Evolutionary conservation across 2,329 filamentous ascomycete genomes (phyloP).

Genomic region (Colletotrichum sp.): DNA sequence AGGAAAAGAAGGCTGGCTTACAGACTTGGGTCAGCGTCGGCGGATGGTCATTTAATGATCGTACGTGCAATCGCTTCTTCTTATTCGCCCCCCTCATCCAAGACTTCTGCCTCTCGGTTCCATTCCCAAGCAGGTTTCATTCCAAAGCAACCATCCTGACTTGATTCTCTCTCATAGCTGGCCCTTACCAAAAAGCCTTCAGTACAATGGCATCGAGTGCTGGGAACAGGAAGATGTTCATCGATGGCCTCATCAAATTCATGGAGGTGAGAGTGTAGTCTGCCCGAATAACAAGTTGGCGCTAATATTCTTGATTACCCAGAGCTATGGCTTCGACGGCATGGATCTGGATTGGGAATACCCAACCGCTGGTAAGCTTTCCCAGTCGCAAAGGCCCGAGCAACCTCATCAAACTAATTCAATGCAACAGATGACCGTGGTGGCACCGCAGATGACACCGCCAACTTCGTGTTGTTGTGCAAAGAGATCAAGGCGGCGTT

Average conservation of each 20-base stretch:
- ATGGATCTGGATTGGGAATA: slow-evolving; percentile 31
- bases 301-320: slow-evolving; percentile 39
- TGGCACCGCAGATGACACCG: slow-evolving; percentile 38
- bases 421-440: slow-evolving; percentile 30
- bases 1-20: slow-evolving; percentile 31
- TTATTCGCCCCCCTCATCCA: background rate
- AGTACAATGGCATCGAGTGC: slow-evolving; percentile 19
- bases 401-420: slow-evolving; percentile 30
- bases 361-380: slow-evolving; percentile 19
- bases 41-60: slow-evolving; percentile 44
- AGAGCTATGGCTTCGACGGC: slow-evolving; percentile 36
- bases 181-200: slow-evolving; percentile 30
- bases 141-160: background rate
- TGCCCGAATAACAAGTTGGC: background rate
- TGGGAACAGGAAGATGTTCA: slow-evolving; percentile 21
- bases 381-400: background rate
- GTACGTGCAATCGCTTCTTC: slow-evolving; percentile 21
- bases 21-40: slow-evolving; percentile 44
- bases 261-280: slow-evolving; percentile 32
- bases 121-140: background rate
- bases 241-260: slow-evolving; percentile 19
- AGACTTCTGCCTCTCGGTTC: background rate
- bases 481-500: background rate
- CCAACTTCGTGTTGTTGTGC: slow-evolving; percentile 30
- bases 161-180: slow-evolving; percentile 16